These are phyloP conservation scores for Gaeumannomyces sp. DNA, from an alignment of 2,329 filamentous ascomycete genomes.

Conservation along the genomic window DNA sequence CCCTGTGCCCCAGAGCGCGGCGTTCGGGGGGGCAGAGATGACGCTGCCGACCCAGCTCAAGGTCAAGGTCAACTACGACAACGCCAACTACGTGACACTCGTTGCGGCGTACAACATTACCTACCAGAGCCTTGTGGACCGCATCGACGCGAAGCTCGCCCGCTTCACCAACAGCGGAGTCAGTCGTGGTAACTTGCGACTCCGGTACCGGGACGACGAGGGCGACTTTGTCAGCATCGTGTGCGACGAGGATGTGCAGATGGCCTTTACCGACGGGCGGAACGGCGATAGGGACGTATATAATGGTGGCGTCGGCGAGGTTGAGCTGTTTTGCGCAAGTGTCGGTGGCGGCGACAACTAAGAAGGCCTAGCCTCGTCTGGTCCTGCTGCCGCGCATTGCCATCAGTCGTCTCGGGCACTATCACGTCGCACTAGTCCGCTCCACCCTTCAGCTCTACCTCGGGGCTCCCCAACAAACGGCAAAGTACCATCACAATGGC, in stretches of 20 bases:
- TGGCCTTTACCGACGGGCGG: constrained; percentile 91
- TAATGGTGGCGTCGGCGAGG: constrained; percentile 74
- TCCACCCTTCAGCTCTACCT: no score
- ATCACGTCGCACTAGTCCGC: no score
- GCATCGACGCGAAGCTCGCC: constrained; percentile 91
- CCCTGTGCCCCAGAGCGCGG: constrained; percentile 20
- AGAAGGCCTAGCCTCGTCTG: no score
- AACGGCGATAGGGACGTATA: constrained; percentile 56
- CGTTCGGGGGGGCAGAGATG: constrained; percentile 30
- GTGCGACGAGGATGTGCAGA: constrained; percentile 92
- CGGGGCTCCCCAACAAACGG: no score
- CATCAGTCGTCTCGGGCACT: background rate
- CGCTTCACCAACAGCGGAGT: constrained; percentile 82
- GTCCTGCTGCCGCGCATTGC: background rate
- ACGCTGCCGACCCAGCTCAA: constrained; percentile 72
- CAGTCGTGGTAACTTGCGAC: constrained; percentile 71
- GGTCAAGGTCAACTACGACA: constrained; percentile 87
- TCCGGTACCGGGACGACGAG: constrained; percentile 89
- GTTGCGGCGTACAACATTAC: constrained; percentile 94
- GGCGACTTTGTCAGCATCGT: constrained; percentile 90
- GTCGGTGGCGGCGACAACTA: constrained; percentile 22
- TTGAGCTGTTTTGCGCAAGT: constrained; percentile 75
- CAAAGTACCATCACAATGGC: no score
- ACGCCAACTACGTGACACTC: constrained; percentile 84
- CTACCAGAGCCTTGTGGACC: constrained; percentile 87